Evolutionary conservation across 2,329 filamentous ascomycete genomes (phyloP), one percentile per base, ranked within the genome.

Genomic region (Fusarium duplospermum): DNA sequence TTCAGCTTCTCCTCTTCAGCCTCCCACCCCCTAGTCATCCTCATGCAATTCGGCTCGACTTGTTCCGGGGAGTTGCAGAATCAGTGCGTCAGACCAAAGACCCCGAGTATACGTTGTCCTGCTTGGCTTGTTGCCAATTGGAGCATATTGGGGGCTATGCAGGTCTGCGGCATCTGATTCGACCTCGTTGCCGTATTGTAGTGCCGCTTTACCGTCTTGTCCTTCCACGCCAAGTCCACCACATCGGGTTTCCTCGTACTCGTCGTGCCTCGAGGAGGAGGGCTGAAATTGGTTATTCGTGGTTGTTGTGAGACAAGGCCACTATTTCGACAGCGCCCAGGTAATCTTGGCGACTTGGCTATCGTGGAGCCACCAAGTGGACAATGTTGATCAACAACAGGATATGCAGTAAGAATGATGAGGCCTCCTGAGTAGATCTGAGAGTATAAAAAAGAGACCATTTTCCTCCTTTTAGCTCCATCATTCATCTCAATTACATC

Each of bases 141-240:
- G 42, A 47, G 42, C 42, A 47, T 9, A 47, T 18, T 27, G 27
- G 38, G 57, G 58, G 42, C 40, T 42, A 45, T 61, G 38, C 40
- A 47, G 58, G n/a, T 33, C 31, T 22, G 11, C 6, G 24, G 13
- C 27, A 11, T 22, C 14, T 61, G 3, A 61, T 61, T 47, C 58
- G 58, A 24, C 20, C 7, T 11, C 10, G 6, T 14, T 13, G n/a
- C 7, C 13, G 24, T 29, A 27, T 6, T 29, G 29, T 8, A 9
- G 20, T 61, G 58, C 58, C 58, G 58, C 29, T 27, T 61, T 61
- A 58, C 58, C 58, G 58, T 61, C 58, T 45, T 61, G 58, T 60
- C 10, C 24, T 4, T 10, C 38, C 29, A 1, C 6, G 58, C 38
- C 58, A 47, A 61, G 58, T 22, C 58, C 27, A 24, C 3, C 24